phyloP scores from a whole-genome alignment of 441 rosid species.

The Monsonia emarginata region DNA sequence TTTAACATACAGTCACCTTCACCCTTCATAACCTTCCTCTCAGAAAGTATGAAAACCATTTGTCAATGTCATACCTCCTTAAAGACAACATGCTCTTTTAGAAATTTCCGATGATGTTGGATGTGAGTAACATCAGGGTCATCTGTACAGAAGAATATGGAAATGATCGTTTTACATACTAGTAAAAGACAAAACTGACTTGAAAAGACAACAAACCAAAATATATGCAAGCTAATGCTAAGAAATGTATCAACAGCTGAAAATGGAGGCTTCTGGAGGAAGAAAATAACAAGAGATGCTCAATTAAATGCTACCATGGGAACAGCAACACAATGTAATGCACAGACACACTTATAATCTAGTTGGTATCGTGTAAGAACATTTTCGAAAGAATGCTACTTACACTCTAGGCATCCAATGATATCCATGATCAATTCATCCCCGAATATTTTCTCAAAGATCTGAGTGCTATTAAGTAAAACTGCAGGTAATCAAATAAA shows the following conservation, averaged over 20 bases:
- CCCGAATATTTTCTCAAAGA: slow-evolving; percentile 80
- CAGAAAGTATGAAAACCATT: slow-evolving; percentile 14
- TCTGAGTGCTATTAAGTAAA: slow-evolving; percentile 79
- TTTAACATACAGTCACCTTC: slow-evolving; percentile 7
- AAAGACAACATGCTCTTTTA: slow-evolving; percentile 75
- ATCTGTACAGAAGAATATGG: slow-evolving; percentile 41
- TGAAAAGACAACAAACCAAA: neutral
- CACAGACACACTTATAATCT: neutral
- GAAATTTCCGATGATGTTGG: slow-evolving; percentile 75
- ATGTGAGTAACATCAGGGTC: slow-evolving; percentile 72
- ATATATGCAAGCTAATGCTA: neutral
- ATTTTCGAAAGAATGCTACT: slow-evolving; percentile 24
- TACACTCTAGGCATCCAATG: slow-evolving; percentile 94
- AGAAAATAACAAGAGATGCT: no score
- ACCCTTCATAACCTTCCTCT: neutral
- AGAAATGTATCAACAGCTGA: no score
- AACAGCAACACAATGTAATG: neutral
- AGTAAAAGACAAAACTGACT: slow-evolving; percentile 3
- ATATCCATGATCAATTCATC: slow-evolving; percentile 92
- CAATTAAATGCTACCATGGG: no score
- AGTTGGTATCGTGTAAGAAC: neutral
- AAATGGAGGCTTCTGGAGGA: neutral
- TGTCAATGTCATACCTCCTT: slow-evolving; percentile 10
- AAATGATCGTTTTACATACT: slow-evolving; percentile 12
- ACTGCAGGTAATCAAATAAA: slow-evolving; percentile 41